phyloP scores from a whole-genome alignment of 73 alveolate genomes.

The Paraurostyla sp. region DNA sequence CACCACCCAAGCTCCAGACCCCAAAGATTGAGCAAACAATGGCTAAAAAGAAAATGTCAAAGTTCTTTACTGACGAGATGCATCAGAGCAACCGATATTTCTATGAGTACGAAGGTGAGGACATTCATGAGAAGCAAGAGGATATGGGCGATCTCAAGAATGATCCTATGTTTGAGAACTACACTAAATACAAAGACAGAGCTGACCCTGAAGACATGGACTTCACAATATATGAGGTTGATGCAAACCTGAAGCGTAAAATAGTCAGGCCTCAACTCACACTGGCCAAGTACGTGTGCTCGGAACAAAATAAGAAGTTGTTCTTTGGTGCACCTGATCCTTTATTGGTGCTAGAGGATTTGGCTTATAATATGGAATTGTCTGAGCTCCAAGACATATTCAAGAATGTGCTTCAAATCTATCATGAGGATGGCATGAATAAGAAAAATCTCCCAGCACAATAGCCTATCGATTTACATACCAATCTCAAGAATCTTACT shows the following conservation, averaged over 20 bases:
- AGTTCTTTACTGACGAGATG: conserved; percentile 31
- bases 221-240: conserved; percentile 54
- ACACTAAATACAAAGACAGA: too few relatives aligned
- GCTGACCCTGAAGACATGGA: conserved; percentile 40
- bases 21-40: not conserved
- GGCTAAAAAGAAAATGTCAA: conserved; percentile 30
- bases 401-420: not conserved
- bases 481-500: not conserved
- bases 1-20: not conserved
- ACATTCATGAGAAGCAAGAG: too few relatives aligned
- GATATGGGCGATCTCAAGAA: too few relatives aligned
- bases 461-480: conserved; percentile 19
- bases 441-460: not conserved
- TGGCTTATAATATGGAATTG: conserved; percentile 8
- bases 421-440: not conserved
- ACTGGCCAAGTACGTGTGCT: conserved; percentile 16
- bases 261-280: conserved; percentile 55
- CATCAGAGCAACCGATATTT: not conserved
- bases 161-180: too few relatives aligned
- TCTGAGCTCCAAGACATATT: conserved; percentile 31
- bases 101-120: not conserved
- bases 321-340: conserved; percentile 71
- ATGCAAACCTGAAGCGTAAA: conserved; percentile 39
- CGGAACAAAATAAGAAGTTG: conserved; percentile 17
- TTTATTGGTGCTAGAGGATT: conserved; percentile 53